Percentiles rank a stretch among this genome's conserved stretches.
Evolutionary conservation across 805 yeast species (phyloP).

Genomic region (Candida sonorensis): DNA sequence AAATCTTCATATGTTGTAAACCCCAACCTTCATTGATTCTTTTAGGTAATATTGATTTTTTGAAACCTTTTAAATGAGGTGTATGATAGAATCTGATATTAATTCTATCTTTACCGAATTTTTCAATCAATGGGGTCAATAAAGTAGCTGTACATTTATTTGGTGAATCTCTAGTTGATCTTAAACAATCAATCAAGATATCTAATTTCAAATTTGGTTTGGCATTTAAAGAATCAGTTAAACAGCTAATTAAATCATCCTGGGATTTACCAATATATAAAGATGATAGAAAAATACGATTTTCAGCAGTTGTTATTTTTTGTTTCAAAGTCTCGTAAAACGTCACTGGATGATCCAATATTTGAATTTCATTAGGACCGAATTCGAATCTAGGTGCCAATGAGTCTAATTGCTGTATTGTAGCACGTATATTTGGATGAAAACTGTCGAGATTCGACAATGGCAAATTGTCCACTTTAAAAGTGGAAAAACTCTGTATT

Average conservation of each 20-base stretch:
- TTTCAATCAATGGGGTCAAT: slow-evolving; percentile 56
- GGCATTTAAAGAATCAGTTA: slow-evolving; percentile 49
- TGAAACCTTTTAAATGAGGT: slow-evolving; percentile 70
- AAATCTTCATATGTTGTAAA: slow-evolving; percentile 93
- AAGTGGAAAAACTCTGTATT: slow-evolving; percentile 16
- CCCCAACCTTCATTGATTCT: slow-evolving; percentile 90
- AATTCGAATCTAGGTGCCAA: slow-evolving; percentile 65
- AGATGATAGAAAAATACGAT: slow-evolving; percentile 73
- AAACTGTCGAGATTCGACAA: slow-evolving; percentile 20
- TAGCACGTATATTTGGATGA: slow-evolving; percentile 22
- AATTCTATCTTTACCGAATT: slow-evolving; percentile 60
- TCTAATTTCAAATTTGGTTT: slow-evolving; percentile 62
- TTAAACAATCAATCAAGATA: slow-evolving; percentile 75
- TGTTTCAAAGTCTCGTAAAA: slow-evolving; percentile 61
- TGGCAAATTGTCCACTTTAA: slow-evolving; percentile 20
- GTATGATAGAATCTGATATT: slow-evolving; percentile 84
- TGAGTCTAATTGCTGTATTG: slow-evolving; percentile 45
- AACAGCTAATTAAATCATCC: slow-evolving; percentile 59
- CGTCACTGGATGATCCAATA: slow-evolving; percentile 59
- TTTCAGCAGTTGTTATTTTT: slow-evolving; percentile 56
- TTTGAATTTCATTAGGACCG: slow-evolving; percentile 46
- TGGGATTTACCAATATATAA: slow-evolving; percentile 83
- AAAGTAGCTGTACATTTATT: slow-evolving; percentile 68
- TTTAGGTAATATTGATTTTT: slow-evolving; percentile 61
- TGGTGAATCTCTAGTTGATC: slow-evolving; percentile 94